Evolutionary conservation across 2,329 filamentous ascomycete genomes (phyloP), one percentile per base, ranked within the genome.

Genomic region (Diaporthe destruens): DNA sequence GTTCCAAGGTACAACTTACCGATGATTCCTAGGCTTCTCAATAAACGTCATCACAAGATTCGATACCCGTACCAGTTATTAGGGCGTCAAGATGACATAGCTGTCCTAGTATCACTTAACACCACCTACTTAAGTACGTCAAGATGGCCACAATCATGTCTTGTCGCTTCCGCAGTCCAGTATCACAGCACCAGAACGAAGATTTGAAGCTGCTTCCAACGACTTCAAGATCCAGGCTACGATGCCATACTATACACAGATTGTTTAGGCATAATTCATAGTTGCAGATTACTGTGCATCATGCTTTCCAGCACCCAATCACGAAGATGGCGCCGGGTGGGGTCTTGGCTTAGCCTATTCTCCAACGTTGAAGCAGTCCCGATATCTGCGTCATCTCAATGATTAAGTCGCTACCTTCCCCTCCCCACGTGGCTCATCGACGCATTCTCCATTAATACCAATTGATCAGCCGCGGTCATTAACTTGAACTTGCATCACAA

Each of bases 271-370:
- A 54, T 29, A 54, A 54, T 56, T 20, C 29, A 34, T 36, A 56
- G 18, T 6, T 34, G 32, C 54, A 36, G 29, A 36, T n/a, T 32
- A 56, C 6, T 36, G 2, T 56, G 29, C 18, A 34, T 56, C 53
- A n/a, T 20, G 29, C 16, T 34, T 25, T 36, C 16, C 18, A 34
- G 32, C 32, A 29, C 18, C 54, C 29, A 56, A 56, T 36, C 54
- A 56, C 54, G 34, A 56, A 56, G 36, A 12, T 39, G 8, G 14
- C 14, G 54, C n/a, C 29, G 32, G 34, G 54, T 36, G 32, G 54
- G 54, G 54, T 36, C 34, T 34, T 18, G n/a, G 5, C 53, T 56
- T 36, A 56, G 54, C 54, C 29, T 56, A 18, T 56, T 56, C 54
- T 57, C 54, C 32, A 29, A n/a, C n/a, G n/a, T n/a, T n/a, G n/a